Percentiles rank a stretch among this genome's conserved stretches.
Conservation (phyloP, 163 green algal species). For the Scenedesmus sp. region DNA sequence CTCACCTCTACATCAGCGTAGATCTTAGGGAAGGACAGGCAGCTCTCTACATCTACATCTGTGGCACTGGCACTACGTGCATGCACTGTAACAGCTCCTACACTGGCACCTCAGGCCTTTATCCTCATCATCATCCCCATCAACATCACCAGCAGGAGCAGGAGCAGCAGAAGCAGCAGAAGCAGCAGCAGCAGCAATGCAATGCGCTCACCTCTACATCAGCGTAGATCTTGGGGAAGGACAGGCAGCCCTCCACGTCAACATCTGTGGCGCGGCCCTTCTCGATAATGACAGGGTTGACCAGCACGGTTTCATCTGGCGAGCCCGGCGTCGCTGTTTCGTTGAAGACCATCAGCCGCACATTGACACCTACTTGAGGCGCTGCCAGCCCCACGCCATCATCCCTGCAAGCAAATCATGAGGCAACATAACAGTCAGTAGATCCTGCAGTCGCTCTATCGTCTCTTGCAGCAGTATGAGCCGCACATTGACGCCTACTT, state of each 20-base stretch:
- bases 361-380: conserved; percentile 97
- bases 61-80: too few species aligned
- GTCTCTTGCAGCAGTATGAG: too few species aligned
- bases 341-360: conserved; percentile 98
- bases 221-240: conserved; percentile 86
- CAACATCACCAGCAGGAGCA: too few species aligned
- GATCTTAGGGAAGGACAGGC: conserved; percentile 95
- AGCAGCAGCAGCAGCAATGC: neutral
- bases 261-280: conserved; percentile 65
- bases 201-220: conserved; percentile 75
- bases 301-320: conserved; percentile 86
- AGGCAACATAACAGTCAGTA: too few species aligned
- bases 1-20: conserved; percentile 81
- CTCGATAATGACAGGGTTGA: conserved; percentile 92
- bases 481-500: too few species aligned
- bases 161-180: too few species aligned
- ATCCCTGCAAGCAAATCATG: conserved; percentile 70
- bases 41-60: conserved; percentile 88
- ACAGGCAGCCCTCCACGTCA: conserved; percentile 95
- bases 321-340: conserved; percentile 77
- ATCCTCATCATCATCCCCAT: too few species aligned
- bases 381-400: conserved; percentile 96
- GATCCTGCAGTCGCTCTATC: too few species aligned
- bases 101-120: too few species aligned
- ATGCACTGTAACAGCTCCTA: too few species aligned